Evolutionary conservation across 1,284 basidiomycete species (phyloP).

Genomic region (Marasmius sp.): DNA sequence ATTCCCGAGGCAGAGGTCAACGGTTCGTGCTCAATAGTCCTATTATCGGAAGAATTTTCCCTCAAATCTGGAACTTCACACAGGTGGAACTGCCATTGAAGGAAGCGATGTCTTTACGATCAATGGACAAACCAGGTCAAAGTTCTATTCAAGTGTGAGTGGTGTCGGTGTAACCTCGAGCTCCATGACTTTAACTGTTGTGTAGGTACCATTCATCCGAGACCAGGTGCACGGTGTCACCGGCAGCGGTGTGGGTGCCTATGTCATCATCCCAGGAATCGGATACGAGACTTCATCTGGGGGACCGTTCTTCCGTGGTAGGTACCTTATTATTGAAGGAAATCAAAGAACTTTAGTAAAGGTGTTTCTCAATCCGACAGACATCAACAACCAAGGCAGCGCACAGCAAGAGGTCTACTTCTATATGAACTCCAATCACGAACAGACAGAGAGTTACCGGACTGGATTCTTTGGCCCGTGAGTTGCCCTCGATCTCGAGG

Average conservation of each 20-base stretch:
- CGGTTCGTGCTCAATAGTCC: conserved; percentile 9
- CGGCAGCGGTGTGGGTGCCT: conserved; percentile 37
- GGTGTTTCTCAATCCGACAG: conserved; percentile 10
- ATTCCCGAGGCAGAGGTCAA: conserved; percentile 33
- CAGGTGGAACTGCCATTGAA: conserved; percentile 40
- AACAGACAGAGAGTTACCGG: conserved; percentile 41
- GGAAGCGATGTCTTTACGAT: conserved; percentile 45
- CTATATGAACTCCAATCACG: conserved; percentile 46
- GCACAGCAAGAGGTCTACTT: conserved; percentile 45
- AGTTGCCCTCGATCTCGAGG: conserved; percentile 7
- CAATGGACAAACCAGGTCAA: conserved; percentile 47
- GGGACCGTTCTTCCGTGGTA: conserved; percentile 46
- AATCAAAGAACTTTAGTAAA: conserved; percentile 9
- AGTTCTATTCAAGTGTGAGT: conserved; percentile 47
- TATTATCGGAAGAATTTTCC: no score
- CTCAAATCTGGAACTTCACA: no score
- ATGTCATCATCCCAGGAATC: conserved; percentile 38
- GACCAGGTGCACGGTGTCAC: conserved; percentile 45
- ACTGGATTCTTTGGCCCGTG: conserved; percentile 48
- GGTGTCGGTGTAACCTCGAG: neutral
- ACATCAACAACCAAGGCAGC: conserved; percentile 45
- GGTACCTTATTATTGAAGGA: conserved; percentile 4
- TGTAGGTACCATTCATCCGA: conserved; percentile 39
- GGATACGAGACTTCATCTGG: conserved; percentile 43
- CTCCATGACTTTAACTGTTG: neutral